phyloP scores from a whole-genome alignment of 805 yeast species.

The Candida corydali region DNA sequence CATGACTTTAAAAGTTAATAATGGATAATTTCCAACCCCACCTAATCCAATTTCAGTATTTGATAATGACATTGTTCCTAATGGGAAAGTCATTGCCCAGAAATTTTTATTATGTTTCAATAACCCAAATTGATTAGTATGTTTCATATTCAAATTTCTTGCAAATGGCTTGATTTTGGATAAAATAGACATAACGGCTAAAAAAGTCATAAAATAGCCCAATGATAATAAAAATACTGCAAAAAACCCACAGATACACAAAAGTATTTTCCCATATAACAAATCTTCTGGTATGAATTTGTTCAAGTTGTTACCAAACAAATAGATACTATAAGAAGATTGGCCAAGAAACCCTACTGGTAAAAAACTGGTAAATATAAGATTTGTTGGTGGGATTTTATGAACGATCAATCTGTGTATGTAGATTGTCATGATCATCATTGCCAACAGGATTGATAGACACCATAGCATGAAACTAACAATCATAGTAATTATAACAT shows the following conservation, averaged over 20 bases:
- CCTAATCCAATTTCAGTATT: constrained; percentile 46
- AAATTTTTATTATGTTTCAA: constrained; percentile 18
- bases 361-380: constrained; percentile 64
- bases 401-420: constrained; percentile 54
- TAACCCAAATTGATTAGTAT: constrained; percentile 17
- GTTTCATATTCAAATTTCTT: constrained; percentile 18
- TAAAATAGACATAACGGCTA: constrained; percentile 29
- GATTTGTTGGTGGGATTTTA: constrained; percentile 53
- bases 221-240: constrained; percentile 47
- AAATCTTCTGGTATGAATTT: constrained; percentile 11
- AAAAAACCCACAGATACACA: constrained; percentile 21
- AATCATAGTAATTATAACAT: constrained; percentile 50
- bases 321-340: constrained; percentile 65
- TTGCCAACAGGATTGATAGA: constrained; percentile 61
- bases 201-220: constrained; percentile 50
- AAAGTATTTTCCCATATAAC: constrained; percentile 12
- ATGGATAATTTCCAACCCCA: constrained; percentile 27
- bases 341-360: constrained; percentile 87
- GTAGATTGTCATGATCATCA: constrained; percentile 52
- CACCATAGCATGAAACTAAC: constrained; percentile 62
- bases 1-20: constrained; percentile 58
- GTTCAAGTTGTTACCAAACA: constrained; percentile 43
- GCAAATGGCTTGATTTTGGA: constrained; percentile 43
- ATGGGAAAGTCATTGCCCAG: constrained; percentile 86
- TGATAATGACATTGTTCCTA: constrained; percentile 76